phyloP scores from a whole-genome alignment of 805 yeast genomes.

The Schizosaccharomyces japonicus region DNA sequence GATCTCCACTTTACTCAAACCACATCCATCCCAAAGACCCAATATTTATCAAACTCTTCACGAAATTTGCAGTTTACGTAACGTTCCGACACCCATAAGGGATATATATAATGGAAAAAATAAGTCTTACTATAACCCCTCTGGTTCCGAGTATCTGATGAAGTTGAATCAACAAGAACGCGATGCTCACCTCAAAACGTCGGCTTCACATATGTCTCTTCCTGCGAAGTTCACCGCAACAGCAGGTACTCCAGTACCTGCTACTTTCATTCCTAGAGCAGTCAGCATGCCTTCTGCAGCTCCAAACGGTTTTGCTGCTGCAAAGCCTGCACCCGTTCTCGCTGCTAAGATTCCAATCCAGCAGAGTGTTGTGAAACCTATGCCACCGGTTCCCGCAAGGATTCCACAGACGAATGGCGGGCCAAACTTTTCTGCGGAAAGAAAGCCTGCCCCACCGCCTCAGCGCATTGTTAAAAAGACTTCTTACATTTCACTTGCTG shows the following conservation, averaged over 20 bases:
- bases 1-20: background rate
- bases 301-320: background rate
- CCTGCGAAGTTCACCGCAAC: background rate
- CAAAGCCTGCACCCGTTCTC: background rate
- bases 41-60: conserved; percentile 1
- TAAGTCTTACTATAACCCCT: background rate
- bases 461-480: background rate
- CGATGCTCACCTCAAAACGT: background rate
- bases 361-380: no score
- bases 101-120: background rate
- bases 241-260: background rate
- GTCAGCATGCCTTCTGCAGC: background rate
- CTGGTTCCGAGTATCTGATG: conserved; percentile 1
- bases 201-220: background rate
- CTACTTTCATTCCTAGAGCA: background rate
- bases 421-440: no score
- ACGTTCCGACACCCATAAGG: background rate
- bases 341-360: background rate
- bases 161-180: background rate
- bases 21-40: conserved; percentile 1
- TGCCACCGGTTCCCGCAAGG: no score
- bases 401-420: no score
- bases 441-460: no score
- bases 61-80: background rate
- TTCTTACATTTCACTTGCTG: background rate